Base-by-base conservation (phyloP, 169 alveolate genomes). In the Plasmodium adleri region DNA sequence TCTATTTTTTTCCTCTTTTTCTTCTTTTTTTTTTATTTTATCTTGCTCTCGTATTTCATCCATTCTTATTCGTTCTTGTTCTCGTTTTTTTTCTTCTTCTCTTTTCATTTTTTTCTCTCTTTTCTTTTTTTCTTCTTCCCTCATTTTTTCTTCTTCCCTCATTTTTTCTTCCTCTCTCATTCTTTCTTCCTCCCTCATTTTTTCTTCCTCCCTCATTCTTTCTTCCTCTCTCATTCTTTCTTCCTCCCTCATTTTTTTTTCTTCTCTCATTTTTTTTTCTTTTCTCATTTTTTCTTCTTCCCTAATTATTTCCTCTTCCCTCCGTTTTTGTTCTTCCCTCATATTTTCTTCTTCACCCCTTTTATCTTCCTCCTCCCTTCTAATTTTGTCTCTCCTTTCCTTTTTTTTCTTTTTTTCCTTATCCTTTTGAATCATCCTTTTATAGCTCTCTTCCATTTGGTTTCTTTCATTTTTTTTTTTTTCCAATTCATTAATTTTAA, bases 401-500 rank as follows among this genome's bases (percentile, higher is more conserved):
- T 15, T 45, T 17, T 32, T 59, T 52, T 50, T 15, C 45, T 20
- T 54, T 24, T 49, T 59, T 28, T 6, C 9, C 24, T 32, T 28
- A 72, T 8, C 60, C 9, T 59, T 63, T 17, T 74, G 52, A n/a
- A 63, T 32, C 60, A 62, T 22, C 66, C 52, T 66, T 6, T 58
- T 87, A 1, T 26, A 22, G 4, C 24, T 12, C 28, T 62, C 64
- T 8, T 67, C 83, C 9, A 49, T 7, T 56, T 47, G 3, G 22
- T 15, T 86, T 9, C 9, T 43, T 24, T 86, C 90, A 32, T 72
- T 15, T 24, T 75, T 62, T 39, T 60, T 60, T 43, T 60, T 56
- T 32, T 62, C 66, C 89, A 78, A 68, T 43, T 60, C 78, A 22
- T 28, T 54, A 22, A 63, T 50, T 45, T 60, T 63, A 20, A 62